These are phyloP conservation scores for Xylaria palmicola DNA, from an alignment of 495 filamentous ascomycete genomes.

Conservation along the genomic window DNA sequence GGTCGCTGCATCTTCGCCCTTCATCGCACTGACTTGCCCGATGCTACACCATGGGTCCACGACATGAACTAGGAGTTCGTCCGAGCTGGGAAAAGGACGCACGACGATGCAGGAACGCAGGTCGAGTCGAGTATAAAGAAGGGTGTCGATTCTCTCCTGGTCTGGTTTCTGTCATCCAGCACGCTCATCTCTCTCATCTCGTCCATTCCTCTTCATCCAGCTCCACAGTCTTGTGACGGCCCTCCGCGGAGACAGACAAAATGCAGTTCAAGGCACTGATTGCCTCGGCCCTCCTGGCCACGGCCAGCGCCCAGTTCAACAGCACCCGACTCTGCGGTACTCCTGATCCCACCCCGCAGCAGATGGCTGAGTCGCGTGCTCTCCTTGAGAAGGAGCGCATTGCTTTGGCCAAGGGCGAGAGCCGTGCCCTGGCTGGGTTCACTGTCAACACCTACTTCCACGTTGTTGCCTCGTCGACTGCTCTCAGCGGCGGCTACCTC, in stretches of 20 bases:
- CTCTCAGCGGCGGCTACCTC: conserved; percentile 49
- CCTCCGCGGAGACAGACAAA: conserved; percentile 1
- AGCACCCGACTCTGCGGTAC: conserved; percentile 37
- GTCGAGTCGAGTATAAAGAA: conserved; percentile 10
- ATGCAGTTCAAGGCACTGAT: conserved; percentile 41
- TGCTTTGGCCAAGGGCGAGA: conserved; percentile 23
- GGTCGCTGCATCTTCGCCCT: conserved; percentile 1
- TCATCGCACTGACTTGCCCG: background rate
- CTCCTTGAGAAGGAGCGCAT: conserved; percentile 29
- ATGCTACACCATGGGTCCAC: conserved; percentile 9
- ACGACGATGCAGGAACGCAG: background rate
- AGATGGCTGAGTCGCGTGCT: conserved; percentile 33
- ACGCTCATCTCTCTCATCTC: background rate
- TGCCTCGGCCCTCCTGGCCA: conserved; percentile 31
- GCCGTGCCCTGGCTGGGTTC: conserved; percentile 27
- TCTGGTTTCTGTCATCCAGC: background rate
- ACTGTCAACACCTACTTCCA: conserved; percentile 62
- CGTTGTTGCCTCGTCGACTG: conserved; percentile 51
- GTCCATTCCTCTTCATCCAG: background rate
- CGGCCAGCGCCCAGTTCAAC: conserved; percentile 26
- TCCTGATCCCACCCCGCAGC: conserved; percentile 39
- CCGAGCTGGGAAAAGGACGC: background rate
- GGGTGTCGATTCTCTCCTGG: background rate
- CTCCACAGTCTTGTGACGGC: background rate
- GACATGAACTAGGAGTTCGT: conserved; percentile 1